phyloP scores from a whole-genome alignment of 2,329 filamentous ascomycete species.

The Colletotrichum tabaci region DNA sequence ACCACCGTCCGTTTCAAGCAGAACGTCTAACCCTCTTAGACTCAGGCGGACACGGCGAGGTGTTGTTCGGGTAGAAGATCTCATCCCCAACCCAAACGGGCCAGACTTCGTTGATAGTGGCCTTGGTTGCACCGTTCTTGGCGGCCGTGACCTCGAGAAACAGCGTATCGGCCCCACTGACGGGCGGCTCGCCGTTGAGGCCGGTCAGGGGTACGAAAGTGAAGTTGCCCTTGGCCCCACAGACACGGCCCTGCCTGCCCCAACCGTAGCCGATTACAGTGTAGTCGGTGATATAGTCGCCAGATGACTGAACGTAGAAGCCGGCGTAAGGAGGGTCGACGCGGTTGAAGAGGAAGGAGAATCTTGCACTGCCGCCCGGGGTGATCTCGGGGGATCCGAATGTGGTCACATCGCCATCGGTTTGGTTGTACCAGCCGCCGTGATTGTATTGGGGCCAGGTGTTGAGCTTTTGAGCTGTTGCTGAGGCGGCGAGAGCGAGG shows the following conservation, averaged over 20 bases:
- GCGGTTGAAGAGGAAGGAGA: slow-evolving; percentile 21
- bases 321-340: not conserved
- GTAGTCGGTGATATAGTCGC: slow-evolving; percentile 25
- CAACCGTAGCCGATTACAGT: not conserved
- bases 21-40: not conserved
- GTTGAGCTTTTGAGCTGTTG: slow-evolving; percentile 18
- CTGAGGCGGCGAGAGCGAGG: slow-evolving; percentile 10
- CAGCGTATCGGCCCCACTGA: not conserved
- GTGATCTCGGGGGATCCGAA: not conserved
- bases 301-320: slow-evolving; percentile 17
- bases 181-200: not conserved
- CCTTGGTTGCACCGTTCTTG: not conserved
- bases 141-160: not conserved
- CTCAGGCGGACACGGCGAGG: slow-evolving; percentile 11
- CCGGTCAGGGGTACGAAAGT: slow-evolving; percentile 13
- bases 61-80: slow-evolving; percentile 21
- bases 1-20: not conserved
- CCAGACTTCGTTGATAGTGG: slow-evolving; percentile 19
- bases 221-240: slow-evolving; percentile 16
- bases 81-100: slow-evolving; percentile 9
- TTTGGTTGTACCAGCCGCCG: slow-evolving; percentile 3
- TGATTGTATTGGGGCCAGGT: slow-evolving; percentile 9
- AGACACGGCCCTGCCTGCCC: not conserved
- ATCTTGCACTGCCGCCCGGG: not conserved
- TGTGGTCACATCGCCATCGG: slow-evolving; percentile 2